A percentile compares a stretch with the other conserved stretches of the same genome.
Conservation (phyloP, 495 filamentous ascomycete genomes). For the Amphirosellinia nigrospora region DNA sequence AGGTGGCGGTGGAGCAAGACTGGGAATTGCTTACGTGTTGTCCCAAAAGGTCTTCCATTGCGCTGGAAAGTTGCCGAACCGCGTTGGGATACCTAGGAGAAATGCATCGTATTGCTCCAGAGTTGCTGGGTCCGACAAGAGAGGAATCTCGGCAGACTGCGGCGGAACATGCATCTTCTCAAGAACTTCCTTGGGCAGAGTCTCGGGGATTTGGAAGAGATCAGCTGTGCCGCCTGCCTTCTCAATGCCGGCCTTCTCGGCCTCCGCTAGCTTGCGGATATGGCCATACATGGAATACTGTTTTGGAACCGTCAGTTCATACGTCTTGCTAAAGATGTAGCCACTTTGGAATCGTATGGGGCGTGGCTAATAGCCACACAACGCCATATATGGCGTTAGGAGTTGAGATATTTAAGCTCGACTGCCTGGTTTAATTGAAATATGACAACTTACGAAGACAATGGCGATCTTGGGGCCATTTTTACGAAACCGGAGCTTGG, state of each 20-base stretch:
- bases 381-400: no score
- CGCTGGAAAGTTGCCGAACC: conserved; percentile 96
- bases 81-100: conserved; percentile 95
- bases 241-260: conserved; percentile 90
- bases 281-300: conserved; percentile 98
- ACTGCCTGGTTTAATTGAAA: background rate
- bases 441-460: conserved; percentile 70
- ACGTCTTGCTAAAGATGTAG: no score
- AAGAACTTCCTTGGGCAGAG: conserved; percentile 81
- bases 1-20: no score
- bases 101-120: conserved; percentile 88
- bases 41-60: conserved; percentile 96
- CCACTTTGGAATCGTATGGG: no score
- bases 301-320: background rate
- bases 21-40: no score
- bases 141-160: conserved; percentile 70
- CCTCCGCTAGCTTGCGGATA: conserved; percentile 78
- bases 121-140: conserved; percentile 64
- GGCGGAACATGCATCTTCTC: conserved; percentile 82
- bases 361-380: no score
- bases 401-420: no score
- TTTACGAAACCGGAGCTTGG: no score
- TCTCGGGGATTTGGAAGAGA: conserved; percentile 89
- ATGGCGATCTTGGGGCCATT: conserved; percentile 96
- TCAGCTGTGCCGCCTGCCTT: conserved; percentile 79